Evolutionary conservation across 805 yeast genomes (phyloP).

Genomic region (Wickerhamiella dianesei): DNA sequence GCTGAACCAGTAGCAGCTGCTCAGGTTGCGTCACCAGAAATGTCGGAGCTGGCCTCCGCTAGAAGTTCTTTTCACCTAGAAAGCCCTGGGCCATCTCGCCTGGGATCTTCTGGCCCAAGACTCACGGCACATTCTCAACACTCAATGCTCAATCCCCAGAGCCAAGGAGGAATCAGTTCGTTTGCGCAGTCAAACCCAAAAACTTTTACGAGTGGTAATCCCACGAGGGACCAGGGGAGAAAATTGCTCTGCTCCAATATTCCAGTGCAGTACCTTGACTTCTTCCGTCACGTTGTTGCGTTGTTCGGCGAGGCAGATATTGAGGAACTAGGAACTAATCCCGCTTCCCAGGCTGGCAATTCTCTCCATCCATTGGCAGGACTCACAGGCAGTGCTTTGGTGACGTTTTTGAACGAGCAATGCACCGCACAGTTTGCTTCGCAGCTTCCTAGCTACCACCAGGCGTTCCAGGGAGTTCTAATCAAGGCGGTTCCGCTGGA

Average conservation of each 20-base stretch:
- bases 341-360: no score
- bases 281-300: background rate
- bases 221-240: background rate
- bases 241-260: background rate
- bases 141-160: background rate
- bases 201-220: no score
- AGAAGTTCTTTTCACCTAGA: background rate
- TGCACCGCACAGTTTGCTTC: background rate
- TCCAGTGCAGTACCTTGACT: background rate
- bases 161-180: background rate
- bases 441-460: background rate
- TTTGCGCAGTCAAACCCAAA: background rate
- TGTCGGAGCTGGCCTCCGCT: background rate
- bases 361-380: background rate
- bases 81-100: background rate
- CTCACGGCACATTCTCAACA: background rate
- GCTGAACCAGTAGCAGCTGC: background rate
- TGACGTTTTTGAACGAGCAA: background rate
- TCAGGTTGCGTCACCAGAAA: background rate
- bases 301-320: conserved; percentile 1
- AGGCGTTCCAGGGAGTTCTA: background rate
- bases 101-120: background rate
- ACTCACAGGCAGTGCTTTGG: background rate
- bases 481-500: background rate
- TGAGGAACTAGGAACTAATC: background rate